Base-by-base conservation (phyloP, 2,329 filamentous ascomycete species). In the Lithohypha guttulata region DNA sequence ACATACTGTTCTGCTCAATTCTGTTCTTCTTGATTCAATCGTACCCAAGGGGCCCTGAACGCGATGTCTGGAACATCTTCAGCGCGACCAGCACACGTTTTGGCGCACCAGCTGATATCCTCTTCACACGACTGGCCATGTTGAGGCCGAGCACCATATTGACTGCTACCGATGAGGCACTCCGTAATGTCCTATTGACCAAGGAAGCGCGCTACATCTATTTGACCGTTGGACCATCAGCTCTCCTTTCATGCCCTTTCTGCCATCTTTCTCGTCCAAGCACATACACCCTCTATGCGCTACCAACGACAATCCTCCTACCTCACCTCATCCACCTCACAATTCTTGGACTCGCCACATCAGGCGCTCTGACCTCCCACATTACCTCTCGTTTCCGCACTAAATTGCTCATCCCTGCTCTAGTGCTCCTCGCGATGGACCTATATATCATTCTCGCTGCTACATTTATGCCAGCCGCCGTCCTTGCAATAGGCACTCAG, bases 281-380 rank as follows among this genome's bases (percentile, higher is more conserved):
- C 25, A 75, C 73, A 28, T 95, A 86, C 64, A 70, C 93, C 34
- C 73, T 83, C 57, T 96, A 93, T 62, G 79, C 82, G 10, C 61
- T 93, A 0, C 83, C 89, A 0, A 55, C 57, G 42, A 68, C 75
- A 18, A 64, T 93, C 6, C 53, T 87, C 1, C 66, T 75, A 10
- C 81, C 84, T n/a, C 89, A 98, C 60, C 64, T 96, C 6, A 55
- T 78, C 33, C 91, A 95, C 62, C 70, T 94, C 35, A 61, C 75
- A 39, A 60, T 79, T 32, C 61, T 94, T 13, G 84, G 83, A 3
- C 52, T 84, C 30, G 77, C 75, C 1, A 96, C 89, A 0, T 85
- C 82, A 0, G 65, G 72, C 2, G 57, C 75, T 0, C 55, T 89
- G 35, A 71, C 76, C 0, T 82, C 81, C 15, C 61, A 63, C 25